Evolutionary conservation across 2,329 filamentous ascomycete species (phyloP).

Genomic region (Penicillium thymicola): DNA sequence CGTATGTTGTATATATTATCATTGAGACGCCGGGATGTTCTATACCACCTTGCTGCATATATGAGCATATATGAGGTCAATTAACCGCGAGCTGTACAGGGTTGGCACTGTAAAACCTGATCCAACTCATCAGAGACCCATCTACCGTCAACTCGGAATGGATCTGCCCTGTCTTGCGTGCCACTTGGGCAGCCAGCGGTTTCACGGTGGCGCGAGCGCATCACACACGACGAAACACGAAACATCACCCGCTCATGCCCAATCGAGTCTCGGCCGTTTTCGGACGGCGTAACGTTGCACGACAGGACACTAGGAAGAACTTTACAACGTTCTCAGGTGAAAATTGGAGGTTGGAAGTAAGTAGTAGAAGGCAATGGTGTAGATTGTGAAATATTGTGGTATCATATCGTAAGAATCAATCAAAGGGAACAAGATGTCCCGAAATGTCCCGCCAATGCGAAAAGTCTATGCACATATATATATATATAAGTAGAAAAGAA

Average conservation of each 20-base stretch:
- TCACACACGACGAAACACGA: conserved; percentile 9
- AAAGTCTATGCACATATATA: conserved; percentile 11
- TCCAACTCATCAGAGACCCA: background rate
- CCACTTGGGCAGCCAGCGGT: conserved; percentile 19
- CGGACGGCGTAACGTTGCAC: conserved; percentile 16
- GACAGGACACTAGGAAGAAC: background rate
- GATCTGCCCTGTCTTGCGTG: conserved; percentile 8
- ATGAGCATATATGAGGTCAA: background rate
- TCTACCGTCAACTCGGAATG: conserved; percentile 10
- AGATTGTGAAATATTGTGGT: conserved; percentile 10
- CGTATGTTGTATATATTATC: background rate
- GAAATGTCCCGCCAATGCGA: conserved; percentile 15
- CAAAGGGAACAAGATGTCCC: conserved; percentile 7
- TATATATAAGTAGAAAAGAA: conserved; percentile 1
- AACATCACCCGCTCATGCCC: conserved; percentile 3
- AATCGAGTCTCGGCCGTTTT: conserved; percentile 4
- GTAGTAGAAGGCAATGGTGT: conserved; percentile 5
- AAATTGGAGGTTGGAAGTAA: background rate
- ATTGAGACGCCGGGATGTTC: background rate
- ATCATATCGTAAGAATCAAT: conserved; percentile 23
- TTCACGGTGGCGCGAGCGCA: conserved; percentile 5
- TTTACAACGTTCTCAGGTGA: background rate
- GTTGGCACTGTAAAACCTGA: background rate
- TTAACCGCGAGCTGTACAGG: background rate
- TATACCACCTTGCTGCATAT: background rate